A percentile compares a stretch with the other conserved stretches of the same genome.
Conservation (phyloP, 371 early-diverging fungal genomes). For the Mortierella sp. region DNA sequence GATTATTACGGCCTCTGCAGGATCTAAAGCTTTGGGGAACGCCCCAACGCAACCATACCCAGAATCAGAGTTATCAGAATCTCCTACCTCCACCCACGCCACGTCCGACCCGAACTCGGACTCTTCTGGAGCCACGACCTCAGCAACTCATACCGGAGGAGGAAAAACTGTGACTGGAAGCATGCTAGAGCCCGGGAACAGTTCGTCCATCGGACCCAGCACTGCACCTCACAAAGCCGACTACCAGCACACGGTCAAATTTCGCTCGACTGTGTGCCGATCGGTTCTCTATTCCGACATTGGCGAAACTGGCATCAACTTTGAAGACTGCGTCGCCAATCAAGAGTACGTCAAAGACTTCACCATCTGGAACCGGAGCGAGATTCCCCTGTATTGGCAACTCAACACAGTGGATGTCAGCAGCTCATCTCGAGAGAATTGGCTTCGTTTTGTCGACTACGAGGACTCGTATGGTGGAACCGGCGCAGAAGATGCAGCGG, state of each 20-base stretch:
- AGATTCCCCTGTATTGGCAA: conserved; percentile 92
- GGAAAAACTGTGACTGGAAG: neutral
- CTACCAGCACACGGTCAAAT: conserved; percentile 81
- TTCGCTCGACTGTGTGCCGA: conserved; percentile 87
- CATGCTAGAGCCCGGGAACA: neutral
- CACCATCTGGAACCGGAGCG: conserved; percentile 91
- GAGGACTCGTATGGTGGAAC: conserved; percentile 63
- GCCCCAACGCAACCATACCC: neutral
- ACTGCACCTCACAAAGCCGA: conserved; percentile 62
- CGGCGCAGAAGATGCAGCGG: conserved; percentile 34
- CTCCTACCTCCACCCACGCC: conserved; percentile 24
- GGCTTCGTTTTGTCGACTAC: conserved; percentile 81
- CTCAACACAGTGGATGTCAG: conserved; percentile 80
- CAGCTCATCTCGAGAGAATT: conserved; percentile 66
- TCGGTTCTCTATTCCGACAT: conserved; percentile 93
- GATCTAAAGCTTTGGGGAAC: neutral
- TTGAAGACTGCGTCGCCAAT: conserved; percentile 94
- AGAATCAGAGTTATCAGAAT: conserved; percentile 16
- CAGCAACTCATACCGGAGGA: neutral
- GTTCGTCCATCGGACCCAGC: conserved; percentile 1
- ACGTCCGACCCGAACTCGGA: conserved; percentile 4
- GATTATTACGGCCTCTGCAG: conserved; percentile 18
- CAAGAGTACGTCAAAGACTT: conserved; percentile 92
- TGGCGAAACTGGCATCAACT: conserved; percentile 89
- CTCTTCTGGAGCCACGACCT: neutral